A percentile compares a stretch with the other conserved stretches of the same genome.
Evolutionary conservation across 495 filamentous ascomycete species (phyloP).

Genomic region (Neurospora discreta): DNA sequence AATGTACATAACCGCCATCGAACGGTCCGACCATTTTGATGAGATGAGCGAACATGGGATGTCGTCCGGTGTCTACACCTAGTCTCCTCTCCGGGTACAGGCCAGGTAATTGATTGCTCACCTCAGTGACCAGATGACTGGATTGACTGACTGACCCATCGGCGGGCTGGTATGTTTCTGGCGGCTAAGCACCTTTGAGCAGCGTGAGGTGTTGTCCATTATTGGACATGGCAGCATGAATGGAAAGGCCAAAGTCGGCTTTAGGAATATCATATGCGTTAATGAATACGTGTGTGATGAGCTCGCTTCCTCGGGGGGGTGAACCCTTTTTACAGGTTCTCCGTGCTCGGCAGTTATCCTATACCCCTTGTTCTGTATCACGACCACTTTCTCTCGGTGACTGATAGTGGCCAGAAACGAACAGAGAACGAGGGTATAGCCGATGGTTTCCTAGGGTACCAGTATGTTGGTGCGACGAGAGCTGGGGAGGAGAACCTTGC

Average conservation of each 20-base stretch:
- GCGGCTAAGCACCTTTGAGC: background rate
- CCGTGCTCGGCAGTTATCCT: background rate
- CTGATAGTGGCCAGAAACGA: background rate
- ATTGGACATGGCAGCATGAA: background rate
- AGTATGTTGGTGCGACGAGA: background rate
- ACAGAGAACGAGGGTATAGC: background rate
- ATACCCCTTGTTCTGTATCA: background rate
- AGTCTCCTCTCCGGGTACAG: background rate
- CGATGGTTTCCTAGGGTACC: background rate
- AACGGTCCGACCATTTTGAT: background rate
- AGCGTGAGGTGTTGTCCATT: background rate
- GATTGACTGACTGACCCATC: background rate
- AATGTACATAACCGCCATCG: background rate
- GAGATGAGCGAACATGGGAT: background rate
- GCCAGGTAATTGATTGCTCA: background rate
- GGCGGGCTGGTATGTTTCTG: background rate
- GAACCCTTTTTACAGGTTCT: background rate
- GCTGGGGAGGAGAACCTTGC: background rate
- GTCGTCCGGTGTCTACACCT: background rate
- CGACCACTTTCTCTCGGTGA: background rate
- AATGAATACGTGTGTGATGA: background rate
- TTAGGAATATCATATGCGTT: background rate
- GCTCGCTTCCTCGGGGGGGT: background rate
- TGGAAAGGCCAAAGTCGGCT: background rate
- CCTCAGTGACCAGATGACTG: background rate